Evolutionary conservation across 495 filamentous ascomycete genomes (phyloP).

Genomic region (Penicillium manginii): DNA sequence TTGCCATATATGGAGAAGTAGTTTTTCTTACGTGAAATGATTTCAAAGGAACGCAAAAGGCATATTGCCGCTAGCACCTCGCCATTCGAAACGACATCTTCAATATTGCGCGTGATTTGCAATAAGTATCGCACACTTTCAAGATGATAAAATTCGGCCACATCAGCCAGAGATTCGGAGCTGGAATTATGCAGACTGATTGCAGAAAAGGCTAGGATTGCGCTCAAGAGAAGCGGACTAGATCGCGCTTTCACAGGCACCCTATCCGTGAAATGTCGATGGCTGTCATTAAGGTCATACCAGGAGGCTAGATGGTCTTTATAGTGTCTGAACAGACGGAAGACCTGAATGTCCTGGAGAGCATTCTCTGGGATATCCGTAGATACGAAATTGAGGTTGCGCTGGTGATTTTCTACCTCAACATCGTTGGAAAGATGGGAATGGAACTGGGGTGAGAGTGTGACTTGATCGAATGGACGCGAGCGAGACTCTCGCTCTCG

Average conservation of each 20-base stretch:
- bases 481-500: too few relatives aligned
- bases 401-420: background rate
- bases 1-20: background rate
- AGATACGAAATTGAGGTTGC: conserved; percentile 11
- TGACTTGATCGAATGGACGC: background rate
- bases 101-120: conserved; percentile 12
- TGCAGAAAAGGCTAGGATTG: conserved; percentile 40
- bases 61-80: conserved; percentile 40
- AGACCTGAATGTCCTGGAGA: conserved; percentile 24
- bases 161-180: conserved; percentile 5
- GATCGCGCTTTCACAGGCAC: conserved; percentile 31
- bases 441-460: background rate
- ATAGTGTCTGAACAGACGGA: conserved; percentile 35
- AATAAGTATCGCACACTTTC: conserved; percentile 25
- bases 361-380: conserved; percentile 23
- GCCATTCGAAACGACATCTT: conserved; percentile 24
- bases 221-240: conserved; percentile 38
- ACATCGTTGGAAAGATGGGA: background rate
- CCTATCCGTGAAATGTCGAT: conserved; percentile 30
- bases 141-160: conserved; percentile 29
- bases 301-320: conserved; percentile 34
- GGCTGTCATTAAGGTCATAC: conserved; percentile 42
- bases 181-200: conserved; percentile 21
- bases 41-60: conserved; percentile 43
- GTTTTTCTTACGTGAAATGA: conserved; percentile 28